Conservation (phyloP, 73 alveolate genomes). For the Paramecium biaurelia region DNA sequence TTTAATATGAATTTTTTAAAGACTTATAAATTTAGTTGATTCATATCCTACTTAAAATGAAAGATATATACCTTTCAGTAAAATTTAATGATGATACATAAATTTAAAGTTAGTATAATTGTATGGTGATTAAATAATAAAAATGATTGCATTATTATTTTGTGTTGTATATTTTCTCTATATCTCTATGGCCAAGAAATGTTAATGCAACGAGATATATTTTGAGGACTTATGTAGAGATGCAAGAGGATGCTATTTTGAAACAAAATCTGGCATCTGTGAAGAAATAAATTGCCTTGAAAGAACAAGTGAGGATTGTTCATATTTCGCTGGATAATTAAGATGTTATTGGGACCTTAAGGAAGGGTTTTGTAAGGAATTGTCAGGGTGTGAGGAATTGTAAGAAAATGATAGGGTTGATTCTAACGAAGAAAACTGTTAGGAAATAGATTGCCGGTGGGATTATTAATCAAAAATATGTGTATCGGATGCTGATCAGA, state of each 20-base stretch:
- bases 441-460: background rate
- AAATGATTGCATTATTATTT: background rate
- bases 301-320: background rate
- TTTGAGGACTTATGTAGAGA: slow-evolving; percentile 8
- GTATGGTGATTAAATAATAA: background rate
- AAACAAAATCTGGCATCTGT: background rate
- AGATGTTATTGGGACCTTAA: background rate
- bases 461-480: background rate
- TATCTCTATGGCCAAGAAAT: background rate
- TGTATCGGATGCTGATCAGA: background rate
- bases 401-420: background rate
- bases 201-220: background rate
- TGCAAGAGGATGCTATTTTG: background rate
- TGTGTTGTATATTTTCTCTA: background rate
- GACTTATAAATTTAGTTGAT: too few species aligned
- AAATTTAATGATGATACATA: too few species aligned
- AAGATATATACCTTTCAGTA: background rate
- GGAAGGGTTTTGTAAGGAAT: background rate
- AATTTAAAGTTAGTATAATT: background rate
- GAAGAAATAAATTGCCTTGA: background rate
- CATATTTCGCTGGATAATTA: background rate
- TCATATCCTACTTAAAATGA: too few species aligned
- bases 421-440: background rate
- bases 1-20: too few species aligned
- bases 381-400: background rate